Base-by-base conservation (phyloP, 2,329 filamentous ascomycete species). In the Cercospora zeae-maydis region DNA sequence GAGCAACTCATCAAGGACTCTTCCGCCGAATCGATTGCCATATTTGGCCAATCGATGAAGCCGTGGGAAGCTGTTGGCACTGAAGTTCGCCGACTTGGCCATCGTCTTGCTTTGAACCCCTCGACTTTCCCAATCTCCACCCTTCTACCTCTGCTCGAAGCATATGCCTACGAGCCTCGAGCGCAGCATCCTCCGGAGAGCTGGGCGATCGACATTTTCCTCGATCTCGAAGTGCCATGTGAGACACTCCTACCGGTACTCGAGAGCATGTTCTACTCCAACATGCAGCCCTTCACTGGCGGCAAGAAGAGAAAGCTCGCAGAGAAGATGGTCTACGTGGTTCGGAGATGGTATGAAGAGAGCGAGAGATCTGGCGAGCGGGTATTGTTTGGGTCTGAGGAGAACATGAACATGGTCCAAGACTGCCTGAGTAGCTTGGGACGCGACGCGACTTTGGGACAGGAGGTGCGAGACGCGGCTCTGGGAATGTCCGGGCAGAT, bases 1-100 rank as follows among this genome's bases (percentile, higher is more conserved):
- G 83, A 87, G 72, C 88, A 88, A 70, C 82, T 97, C 19, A 86
- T 99, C 65, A 84, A 90, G 63, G 84, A 88, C 66, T 86, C 87
- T 5, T 75, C 81, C 64, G 79, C 77, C 58, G 79, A 81, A 63
- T 84, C 83, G 16, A 76, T 80, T 2, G 76, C 79, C 0, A 36
- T 65, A 6, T 66, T 67, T 34, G 76, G 73, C 2, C 60, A 82
- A 75, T 62, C 82, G 14, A 72, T 75, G 1, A 77, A 85, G 45
- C 88, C 90, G 0, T 93, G 90, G 77, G 90, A 93, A 75, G 82
- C 83, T 1, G 83, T 95, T 3, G 83, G 88, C 4, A 79, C 84
- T 56, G 82, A 82, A 63, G 79, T 87, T n/a, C 82, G 84, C 65
- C 79, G 79, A 39, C 78, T 88, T 16, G 85, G 84, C 16, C 79